Base-by-base conservation (phyloP, 2,329 filamentous ascomycete species). In the Boeremia lycopersici region DNA sequence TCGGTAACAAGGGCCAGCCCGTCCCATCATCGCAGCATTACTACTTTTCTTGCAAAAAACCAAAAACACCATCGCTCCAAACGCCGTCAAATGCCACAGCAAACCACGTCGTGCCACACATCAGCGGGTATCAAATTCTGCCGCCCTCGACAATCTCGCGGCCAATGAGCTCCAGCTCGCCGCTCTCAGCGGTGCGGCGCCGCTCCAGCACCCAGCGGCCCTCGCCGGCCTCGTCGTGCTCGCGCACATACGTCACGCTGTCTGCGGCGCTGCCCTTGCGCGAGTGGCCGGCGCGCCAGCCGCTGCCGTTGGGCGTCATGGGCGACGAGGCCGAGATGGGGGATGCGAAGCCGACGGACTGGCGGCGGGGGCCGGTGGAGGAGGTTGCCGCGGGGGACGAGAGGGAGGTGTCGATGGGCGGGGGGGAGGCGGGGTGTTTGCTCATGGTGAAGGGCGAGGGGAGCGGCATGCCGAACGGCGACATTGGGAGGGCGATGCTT, bases 191-290 rank as follows among this genome's bases (percentile, higher is more conserved):
- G 2, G 86, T 89, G 31, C 88, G 77, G 47, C 88, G 79, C 31
- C 88, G 76, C 72, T 91, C 89, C 62, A 91, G 77, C 7, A 91
- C 83, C 89, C 88, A 91, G 40, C 86, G 77, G 8, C 74, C 73
- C 50, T 80, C 82, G 8, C 80, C 80, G 2, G 83, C 79, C 40
- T 86, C 84, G 65, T 88, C 86, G 56, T 82, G 82, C 58, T 84
- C 82, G n/a, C 78, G 73, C 2, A 82, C 79, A 70, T 91, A 91
- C 6, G 87, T 87, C 30, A 91, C 85, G 59, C 86, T 89, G 61
- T 90, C 88, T 1, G 86, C 71, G 17, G 71, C 88, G 44, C 82
- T 78, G 8, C 74, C 75, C 39, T 74, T 78, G 23, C 78, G 59
- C 17, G 67, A 68, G 54, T 76, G 74, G 3, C 67, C 66, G 9